Evolutionary conservation across 495 filamentous ascomycete species (phyloP), one percentile per base, ranked within the genome.

Genomic region (Xylaria telfairii): DNA sequence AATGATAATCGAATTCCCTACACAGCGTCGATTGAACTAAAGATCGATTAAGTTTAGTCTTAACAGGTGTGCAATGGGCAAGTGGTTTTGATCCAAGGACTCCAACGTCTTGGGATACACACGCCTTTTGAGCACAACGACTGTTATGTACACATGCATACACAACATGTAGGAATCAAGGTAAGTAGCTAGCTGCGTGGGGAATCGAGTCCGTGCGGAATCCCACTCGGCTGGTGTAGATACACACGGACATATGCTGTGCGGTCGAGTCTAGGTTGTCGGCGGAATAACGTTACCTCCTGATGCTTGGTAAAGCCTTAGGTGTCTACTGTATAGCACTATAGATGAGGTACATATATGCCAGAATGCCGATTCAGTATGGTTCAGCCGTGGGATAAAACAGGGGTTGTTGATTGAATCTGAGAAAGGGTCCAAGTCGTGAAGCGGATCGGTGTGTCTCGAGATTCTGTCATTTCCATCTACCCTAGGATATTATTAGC

Each of bases 21-120:
- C 56, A 34, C 19, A 37, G 32, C 15, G 7, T 21, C 28, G 7
- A 39, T 7, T 19, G 21, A 42, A 17, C 59, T 62, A 41, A 13
- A 26, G 59, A 62, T 42, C n/a, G 59, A 42, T 59, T n/a, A n/a
- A 21, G 56, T 21, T 59, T 59, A 59, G 56, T 19, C n/a, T 21
- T 37, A 12, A 37, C 5, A 21, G 9, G 56, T 19, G 56, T 34
- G 17, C 32, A n/a, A n/a, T 37, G 56, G 32, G 56, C 10, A 59
- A 59, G 32, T 37, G 17, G 56, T 34, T 59, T 59, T 28, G 54
- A 37, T 57, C 19, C 30, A 32, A 57, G 32, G 37, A 30, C 49
- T 54, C 12, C 10, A 26, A 24, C 24, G 13, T 13, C 21, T 30
- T 21, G 49, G 49, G 1, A 30, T 26, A 53, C 8, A n/a, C 19